A percentile compares a stretch with the other conserved stretches of the same genome.
Conservation (phyloP, 192 early-diverging fungal species). For the Backusella liffmaniae region DNA sequence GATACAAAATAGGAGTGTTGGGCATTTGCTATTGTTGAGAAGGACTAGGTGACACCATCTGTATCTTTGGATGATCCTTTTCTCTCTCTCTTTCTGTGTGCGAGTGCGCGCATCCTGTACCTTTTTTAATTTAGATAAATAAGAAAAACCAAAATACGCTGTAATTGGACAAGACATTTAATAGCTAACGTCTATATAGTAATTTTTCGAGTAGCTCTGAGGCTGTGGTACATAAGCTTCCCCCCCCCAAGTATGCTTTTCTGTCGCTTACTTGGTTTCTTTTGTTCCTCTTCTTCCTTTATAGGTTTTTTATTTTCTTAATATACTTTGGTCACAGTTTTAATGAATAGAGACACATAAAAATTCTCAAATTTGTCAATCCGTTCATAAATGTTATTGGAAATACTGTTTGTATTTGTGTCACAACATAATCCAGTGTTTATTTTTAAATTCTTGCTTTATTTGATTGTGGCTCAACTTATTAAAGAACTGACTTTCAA, state of each 20-base stretch:
- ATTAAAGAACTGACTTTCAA: slow-evolving; percentile 4
- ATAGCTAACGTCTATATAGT: neutral
- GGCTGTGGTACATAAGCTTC: neutral
- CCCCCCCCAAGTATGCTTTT: neutral
- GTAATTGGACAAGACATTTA: neutral
- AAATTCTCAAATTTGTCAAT: neutral
- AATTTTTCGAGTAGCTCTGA: neutral
- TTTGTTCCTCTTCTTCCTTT: neutral
- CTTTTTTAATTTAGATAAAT: neutral
- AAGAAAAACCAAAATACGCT: neutral
- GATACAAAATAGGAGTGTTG: neutral
- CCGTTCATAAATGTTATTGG: neutral
- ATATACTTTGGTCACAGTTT: neutral
- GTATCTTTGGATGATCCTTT: neutral
- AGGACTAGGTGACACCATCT: neutral
- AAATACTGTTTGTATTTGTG: neutral
- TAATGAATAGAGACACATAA: neutral
- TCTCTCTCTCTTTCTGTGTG: neutral
- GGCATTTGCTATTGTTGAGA: neutral
- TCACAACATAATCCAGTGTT: neutral
- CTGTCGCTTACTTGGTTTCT: neutral
- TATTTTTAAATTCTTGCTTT: slow-evolving; percentile 2
- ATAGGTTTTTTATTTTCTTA: neutral
- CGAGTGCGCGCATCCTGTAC: neutral
- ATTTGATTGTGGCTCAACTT: neutral